Evolutionary conservation across 83 land plant species (phyloP).

Genomic region (Picea abies): DNA sequence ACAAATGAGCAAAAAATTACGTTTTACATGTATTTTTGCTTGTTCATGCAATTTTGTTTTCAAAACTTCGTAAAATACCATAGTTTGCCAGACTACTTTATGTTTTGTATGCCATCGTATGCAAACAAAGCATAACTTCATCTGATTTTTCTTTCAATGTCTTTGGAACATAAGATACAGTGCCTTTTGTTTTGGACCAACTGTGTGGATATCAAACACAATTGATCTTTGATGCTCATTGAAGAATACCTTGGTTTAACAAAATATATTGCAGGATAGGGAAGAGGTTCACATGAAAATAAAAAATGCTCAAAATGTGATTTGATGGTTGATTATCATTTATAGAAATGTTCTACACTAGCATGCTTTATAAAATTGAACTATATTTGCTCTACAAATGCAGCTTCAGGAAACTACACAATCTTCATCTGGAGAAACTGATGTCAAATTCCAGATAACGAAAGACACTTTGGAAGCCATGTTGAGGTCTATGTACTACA

Average conservation of each 20-base stretch:
- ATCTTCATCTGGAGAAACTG: constrained; percentile 37
- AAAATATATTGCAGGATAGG: neutral
- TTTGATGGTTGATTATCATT: neutral
- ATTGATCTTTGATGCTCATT: neutral
- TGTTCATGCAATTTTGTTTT: neutral
- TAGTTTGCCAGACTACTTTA: neutral
- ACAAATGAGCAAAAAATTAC: neutral
- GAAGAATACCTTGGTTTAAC: neutral
- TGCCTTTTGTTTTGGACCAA: no score
- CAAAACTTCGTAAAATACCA: neutral
- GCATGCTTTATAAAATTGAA: neutral
- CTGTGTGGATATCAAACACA: neutral
- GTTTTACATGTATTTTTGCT: neutral
- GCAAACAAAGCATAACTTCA: no score
- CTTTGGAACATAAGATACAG: no score
- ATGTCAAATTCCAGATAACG: constrained; percentile 54
- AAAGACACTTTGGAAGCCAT: constrained; percentile 51
- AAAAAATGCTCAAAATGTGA: no score
- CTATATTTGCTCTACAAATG: neutral
- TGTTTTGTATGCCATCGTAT: no score
- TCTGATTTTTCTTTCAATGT: no score
- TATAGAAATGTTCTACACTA: neutral
- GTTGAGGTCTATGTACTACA: constrained; percentile 53
- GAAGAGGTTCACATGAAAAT: neutral
- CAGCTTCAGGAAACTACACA: constrained; percentile 51